Percentiles rank a stretch among this genome's conserved stretches.
Conservation (phyloP, 1,284 basidiomycete genomes). For the Trichosporon faecale region DNA sequence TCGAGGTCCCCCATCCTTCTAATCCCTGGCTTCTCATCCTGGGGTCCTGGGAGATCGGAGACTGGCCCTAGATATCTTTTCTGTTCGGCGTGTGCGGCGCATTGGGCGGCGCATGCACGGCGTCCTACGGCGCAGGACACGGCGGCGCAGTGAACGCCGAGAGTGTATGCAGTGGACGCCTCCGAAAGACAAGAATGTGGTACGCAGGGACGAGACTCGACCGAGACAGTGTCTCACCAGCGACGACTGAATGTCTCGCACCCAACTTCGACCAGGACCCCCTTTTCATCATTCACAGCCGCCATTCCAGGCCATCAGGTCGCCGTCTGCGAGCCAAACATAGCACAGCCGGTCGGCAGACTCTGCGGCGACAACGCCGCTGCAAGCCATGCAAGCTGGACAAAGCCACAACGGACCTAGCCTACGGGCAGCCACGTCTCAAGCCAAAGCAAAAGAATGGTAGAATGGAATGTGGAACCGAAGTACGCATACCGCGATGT, state of each 20-base stretch:
- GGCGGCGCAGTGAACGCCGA: not conserved
- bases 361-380: no score
- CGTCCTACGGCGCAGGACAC: no score
- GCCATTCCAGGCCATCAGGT: not conserved
- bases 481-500: no score
- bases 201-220: not conserved
- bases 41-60: not conserved
- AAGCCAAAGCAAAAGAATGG: no score
- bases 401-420: not conserved
- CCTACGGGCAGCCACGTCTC: no score
- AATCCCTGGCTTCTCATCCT: no score
- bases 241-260: not conserved
- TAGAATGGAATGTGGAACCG: no score
- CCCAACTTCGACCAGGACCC: not conserved
- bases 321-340: no score
- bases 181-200: not conserved
- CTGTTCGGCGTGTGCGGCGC: not conserved
- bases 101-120: not conserved
- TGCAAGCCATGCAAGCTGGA: no score
- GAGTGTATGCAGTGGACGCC: not conserved
- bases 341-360: no score
- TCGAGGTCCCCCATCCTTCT: not conserved
- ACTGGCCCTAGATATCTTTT: not conserved
- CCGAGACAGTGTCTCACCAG: not conserved
- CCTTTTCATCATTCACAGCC: not conserved